Percentiles rank a stretch among this genome's conserved stretches.
phyloP scores from a whole-genome alignment of 495 filamentous ascomycete genomes.

The Talaromyces trachyspermus region DNA sequence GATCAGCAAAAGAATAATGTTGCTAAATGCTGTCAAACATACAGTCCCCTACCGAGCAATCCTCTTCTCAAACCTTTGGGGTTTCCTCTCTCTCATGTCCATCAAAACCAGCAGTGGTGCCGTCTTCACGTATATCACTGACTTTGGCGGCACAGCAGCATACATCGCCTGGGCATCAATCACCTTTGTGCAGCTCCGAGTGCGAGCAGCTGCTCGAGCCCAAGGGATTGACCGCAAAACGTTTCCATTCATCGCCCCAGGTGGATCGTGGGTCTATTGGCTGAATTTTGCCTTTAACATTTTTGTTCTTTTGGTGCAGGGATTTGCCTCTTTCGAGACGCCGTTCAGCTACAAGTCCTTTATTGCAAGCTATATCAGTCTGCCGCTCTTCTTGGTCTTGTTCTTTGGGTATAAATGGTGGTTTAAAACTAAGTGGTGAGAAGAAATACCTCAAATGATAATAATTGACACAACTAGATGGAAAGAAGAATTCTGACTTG shows the following conservation, averaged over 20 bases:
- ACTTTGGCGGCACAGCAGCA: neutral
- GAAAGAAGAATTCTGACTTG: neutral
- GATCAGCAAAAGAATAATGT: too few relatives aligned
- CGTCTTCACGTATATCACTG: neutral
- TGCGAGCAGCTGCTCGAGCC: neutral
- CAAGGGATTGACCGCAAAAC: neutral
- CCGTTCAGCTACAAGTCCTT: neutral
- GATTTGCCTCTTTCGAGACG: neutral
- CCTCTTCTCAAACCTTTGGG: slow-evolving; percentile 1
- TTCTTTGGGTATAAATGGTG: slow-evolving; percentile 5
- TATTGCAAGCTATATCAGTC: neutral
- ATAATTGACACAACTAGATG: neutral
- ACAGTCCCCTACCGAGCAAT: slow-evolving; percentile 1
- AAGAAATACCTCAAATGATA: too few relatives aligned
- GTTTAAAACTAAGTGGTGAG: neutral
- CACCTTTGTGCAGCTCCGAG: neutral
- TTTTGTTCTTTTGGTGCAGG: neutral
- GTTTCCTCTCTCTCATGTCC: slow-evolving; percentile 1
- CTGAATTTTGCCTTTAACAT: neutral
- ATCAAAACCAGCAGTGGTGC: neutral
- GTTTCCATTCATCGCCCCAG: neutral
- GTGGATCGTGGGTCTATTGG: neutral
- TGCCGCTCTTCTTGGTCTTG: neutral
- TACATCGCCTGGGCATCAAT: neutral
- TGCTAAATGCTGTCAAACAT: too few relatives aligned